phyloP scores from a whole-genome alignment of 352 stramenopile species.

The Peronospora destructor region DNA sequence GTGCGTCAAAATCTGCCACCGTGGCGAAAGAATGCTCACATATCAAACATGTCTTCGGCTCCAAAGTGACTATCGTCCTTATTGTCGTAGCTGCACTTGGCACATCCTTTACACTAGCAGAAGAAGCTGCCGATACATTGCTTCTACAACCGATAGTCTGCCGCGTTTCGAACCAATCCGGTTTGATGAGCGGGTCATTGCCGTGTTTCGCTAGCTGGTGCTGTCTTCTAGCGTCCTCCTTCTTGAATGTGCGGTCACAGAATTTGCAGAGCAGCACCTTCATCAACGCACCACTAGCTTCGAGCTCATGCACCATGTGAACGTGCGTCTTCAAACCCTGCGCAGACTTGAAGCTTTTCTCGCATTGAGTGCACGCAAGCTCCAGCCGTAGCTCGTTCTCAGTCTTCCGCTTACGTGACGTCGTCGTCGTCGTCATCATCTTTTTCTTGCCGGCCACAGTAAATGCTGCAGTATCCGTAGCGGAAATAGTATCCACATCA shows the following conservation, averaged over 20 bases:
- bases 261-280: slow-evolving; percentile 29
- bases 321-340: slow-evolving; percentile 73
- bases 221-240: slow-evolving; percentile 65
- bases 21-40: slow-evolving; percentile 30
- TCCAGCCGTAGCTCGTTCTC: slow-evolving; percentile 20
- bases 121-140: background rate
- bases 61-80: background rate
- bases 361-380: slow-evolving; percentile 48
- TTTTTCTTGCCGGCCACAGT: too few species aligned
- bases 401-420: slow-evolving; percentile 35
- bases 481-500: background rate
- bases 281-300: slow-evolving; percentile 12
- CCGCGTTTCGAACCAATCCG: slow-evolving; percentile 64
- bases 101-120: background rate
- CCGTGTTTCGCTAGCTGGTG: slow-evolving; percentile 80
- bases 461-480: background rate
- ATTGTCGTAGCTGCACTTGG: background rate
- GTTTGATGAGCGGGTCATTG: slow-evolving; percentile 63
- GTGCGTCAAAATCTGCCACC: slow-evolving; percentile 25
- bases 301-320: slow-evolving; percentile 81
- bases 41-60: slow-evolving; percentile 27
- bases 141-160: slow-evolving; percentile 1
- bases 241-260: slow-evolving; percentile 64
- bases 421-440: background rate
- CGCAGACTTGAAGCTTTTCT: slow-evolving; percentile 57